Conservation (phyloP, 257 asterid species). For the Primulina huaijiensis region DNA sequence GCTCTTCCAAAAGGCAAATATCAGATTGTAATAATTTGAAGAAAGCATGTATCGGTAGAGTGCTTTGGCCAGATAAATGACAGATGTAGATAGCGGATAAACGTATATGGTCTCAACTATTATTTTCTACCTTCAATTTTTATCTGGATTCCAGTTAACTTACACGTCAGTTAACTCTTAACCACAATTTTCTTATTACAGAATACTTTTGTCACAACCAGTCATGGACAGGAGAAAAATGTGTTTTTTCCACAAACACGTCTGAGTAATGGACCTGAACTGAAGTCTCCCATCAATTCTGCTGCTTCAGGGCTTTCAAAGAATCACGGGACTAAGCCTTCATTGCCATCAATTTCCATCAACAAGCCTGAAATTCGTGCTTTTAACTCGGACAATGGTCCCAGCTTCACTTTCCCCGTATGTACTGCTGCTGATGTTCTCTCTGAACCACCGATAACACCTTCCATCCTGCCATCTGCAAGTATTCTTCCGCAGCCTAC, state of each 20-base stretch:
- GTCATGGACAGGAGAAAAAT: conserved; percentile 29
- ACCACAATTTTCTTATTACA: conserved; percentile 33
- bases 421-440: conserved; percentile 49
- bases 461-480: conserved; percentile 61
- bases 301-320: conserved; percentile 33
- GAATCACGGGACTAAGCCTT: conserved; percentile 50
- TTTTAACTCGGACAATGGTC: conserved; percentile 46
- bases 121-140: not conserved
- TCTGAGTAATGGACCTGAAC: conserved; percentile 43
- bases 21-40: too few species aligned
- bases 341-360: conserved; percentile 48
- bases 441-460: conserved; percentile 88
- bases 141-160: conserved; percentile 5
- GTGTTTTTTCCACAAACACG: conserved; percentile 25
- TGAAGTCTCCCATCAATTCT: conserved; percentile 26
- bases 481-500: conserved; percentile 39
- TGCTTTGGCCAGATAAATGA: too few species aligned
- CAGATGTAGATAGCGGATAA: too few species aligned
- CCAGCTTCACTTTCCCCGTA: conserved; percentile 67
- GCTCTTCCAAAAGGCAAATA: not conserved
- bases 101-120: not conserved
- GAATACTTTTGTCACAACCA: conserved; percentile 32
- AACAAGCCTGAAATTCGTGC: conserved; percentile 40
- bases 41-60: not conserved
- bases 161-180: not conserved